Conservation (phyloP, 192 early-diverging fungal species). For the Haplosporangium gracile region DNA sequence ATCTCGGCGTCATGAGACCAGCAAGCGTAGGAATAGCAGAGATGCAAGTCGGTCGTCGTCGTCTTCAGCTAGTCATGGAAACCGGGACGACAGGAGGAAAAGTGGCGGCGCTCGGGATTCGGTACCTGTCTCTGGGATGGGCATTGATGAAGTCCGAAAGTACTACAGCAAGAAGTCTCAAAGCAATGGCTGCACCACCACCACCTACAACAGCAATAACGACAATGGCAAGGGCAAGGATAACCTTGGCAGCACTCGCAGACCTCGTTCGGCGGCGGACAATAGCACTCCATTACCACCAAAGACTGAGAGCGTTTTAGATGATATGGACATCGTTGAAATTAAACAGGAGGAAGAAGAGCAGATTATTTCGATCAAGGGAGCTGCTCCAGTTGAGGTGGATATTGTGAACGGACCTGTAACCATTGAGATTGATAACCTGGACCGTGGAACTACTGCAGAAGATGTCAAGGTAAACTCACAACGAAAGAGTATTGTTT, state of each 20-base stretch:
- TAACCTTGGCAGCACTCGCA: neutral
- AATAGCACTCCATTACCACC: neutral
- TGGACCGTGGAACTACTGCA: slow-evolving; percentile 50
- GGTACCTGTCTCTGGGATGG: neutral
- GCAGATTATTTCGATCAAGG: slow-evolving; percentile 21
- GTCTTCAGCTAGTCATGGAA: neutral
- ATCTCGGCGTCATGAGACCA: neutral
- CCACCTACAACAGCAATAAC: neutral
- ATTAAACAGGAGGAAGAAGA: neutral
- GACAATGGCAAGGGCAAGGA: slow-evolving; percentile 3
- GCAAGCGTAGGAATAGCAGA: neutral
- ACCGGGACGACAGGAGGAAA: neutral
- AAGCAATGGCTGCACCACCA: neutral
- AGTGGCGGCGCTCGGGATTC: neutral
- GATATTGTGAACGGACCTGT: slow-evolving; percentile 9
- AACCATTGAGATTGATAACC: slow-evolving; percentile 49
- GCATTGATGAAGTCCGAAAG: neutral
- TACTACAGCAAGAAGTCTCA: neutral
- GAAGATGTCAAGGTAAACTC: slow-evolving; percentile 47
- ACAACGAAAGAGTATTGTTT: neutral
- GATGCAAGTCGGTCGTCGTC: neutral
- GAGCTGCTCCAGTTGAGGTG: slow-evolving; percentile 2
- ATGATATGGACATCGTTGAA: neutral
- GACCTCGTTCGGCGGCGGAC: neutral
- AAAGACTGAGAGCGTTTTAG: neutral